Conservation (phyloP, 2,329 filamentous ascomycete species). For the Ceratocystis albifundus region DNA sequence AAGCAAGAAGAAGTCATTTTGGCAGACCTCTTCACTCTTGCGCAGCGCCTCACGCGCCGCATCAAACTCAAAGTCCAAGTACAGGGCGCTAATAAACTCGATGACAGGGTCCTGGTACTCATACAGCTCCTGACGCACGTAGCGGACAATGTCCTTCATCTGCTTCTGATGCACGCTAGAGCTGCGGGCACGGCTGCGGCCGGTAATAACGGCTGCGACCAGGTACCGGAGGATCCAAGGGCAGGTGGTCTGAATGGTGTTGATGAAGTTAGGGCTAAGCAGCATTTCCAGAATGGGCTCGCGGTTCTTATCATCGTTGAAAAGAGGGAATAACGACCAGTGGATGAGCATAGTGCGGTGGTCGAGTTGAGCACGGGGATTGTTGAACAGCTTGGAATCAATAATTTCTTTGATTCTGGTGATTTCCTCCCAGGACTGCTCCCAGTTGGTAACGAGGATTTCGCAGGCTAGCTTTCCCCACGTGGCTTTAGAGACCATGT, state of each 20-base stretch:
- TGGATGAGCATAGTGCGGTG: conserved; percentile 96
- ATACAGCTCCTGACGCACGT: conserved; percentile 93
- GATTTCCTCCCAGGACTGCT: conserved; percentile 79
- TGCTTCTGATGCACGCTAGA: conserved; percentile 90
- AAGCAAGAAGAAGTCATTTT: conserved; percentile 89
- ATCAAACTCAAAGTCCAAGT: conserved; percentile 79
- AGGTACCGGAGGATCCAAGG: conserved; percentile 95
- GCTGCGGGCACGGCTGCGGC: conserved; percentile 70
- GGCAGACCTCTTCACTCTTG: conserved; percentile 81
- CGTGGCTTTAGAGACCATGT: conserved; percentile 88
- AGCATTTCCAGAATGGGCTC: conserved; percentile 90
- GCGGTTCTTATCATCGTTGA: conserved; percentile 88
- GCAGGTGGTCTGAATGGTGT: conserved; percentile 96
- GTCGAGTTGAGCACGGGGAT: conserved; percentile 86
- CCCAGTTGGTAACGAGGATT: conserved; percentile 92
- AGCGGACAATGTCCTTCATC: conserved; percentile 90
- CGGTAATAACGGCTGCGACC: conserved; percentile 86
- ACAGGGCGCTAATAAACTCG: conserved; percentile 90
- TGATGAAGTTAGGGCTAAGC: conserved; percentile 96
- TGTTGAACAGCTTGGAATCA: conserved; percentile 90
- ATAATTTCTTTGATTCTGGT: conserved; percentile 85
- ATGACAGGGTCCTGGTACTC: conserved; percentile 95
- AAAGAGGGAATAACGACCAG: conserved; percentile 97
- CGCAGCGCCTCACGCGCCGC: conserved; percentile 81
- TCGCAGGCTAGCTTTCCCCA: conserved; percentile 97